Evolutionary conservation across 805 yeast species (phyloP).

Genomic region (Ogataea zsoltii): DNA sequence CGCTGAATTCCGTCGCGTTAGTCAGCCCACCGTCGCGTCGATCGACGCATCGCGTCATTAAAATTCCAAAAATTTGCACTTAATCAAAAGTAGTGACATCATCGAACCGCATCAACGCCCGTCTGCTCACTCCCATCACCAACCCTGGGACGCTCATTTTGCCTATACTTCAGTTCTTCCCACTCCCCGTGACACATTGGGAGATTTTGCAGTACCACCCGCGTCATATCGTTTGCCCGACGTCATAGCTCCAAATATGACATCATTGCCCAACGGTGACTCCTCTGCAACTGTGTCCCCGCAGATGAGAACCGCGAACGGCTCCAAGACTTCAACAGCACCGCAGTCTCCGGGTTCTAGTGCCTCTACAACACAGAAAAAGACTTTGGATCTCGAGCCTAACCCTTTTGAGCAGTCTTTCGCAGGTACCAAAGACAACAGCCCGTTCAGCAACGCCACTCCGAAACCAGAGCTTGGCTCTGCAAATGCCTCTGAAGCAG

Average conservation of each 20-base stretch:
- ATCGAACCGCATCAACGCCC: not conserved
- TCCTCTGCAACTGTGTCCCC: slow-evolving; percentile 4
- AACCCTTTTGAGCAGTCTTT: slow-evolving; percentile 95
- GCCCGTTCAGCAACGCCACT: not conserved
- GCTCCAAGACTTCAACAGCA: slow-evolving; percentile 3
- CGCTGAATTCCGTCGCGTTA: too few species aligned
- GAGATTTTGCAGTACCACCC: too few species aligned
- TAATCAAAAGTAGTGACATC: not conserved
- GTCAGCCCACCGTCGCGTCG: too few species aligned
- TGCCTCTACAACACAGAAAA: slow-evolving; percentile 12
- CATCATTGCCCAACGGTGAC: slow-evolving; percentile 19
- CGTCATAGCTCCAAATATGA: slow-evolving; percentile 17
- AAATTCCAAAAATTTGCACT: too few species aligned
- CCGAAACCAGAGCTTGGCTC: not conserved
- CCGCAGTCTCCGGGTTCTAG: slow-evolving; percentile 12
- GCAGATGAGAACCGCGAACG: slow-evolving; percentile 1
- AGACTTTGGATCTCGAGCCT: slow-evolving; percentile 61
- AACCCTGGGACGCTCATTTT: not conserved
- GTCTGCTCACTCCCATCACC: not conserved
- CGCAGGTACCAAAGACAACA: slow-evolving; percentile 38
- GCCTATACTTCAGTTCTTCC: too few species aligned
- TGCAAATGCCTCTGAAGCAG: not conserved
- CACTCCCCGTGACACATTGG: too few species aligned
- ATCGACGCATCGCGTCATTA: too few species aligned
- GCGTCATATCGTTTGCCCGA: slow-evolving; percentile 1